Evolutionary conservation across 2,329 filamentous ascomycete genomes (phyloP).

Genomic region (Pezicula radicicola): DNA sequence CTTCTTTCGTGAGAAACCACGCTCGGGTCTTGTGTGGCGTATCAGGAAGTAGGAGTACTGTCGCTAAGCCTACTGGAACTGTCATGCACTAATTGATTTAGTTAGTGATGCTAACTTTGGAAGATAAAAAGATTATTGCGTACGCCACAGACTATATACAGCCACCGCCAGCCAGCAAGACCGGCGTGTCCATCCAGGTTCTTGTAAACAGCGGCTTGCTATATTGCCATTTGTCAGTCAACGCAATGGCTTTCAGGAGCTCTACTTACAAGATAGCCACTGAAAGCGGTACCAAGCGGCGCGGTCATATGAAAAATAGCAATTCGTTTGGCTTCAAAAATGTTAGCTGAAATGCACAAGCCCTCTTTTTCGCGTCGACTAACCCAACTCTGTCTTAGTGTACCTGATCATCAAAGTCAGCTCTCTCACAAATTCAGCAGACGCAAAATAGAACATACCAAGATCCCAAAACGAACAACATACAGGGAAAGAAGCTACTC

Average conservation of each 20-base stretch:
- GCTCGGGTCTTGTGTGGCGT: constrained; percentile 39
- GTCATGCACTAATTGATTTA: constrained; percentile 2
- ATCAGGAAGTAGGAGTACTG: constrained; percentile 35
- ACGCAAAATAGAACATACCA: background rate
- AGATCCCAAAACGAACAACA: constrained; percentile 2
- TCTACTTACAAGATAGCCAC: constrained; percentile 1
- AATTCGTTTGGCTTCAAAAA: constrained; percentile 1
- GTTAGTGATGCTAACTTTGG: no score
- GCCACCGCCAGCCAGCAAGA: constrained; percentile 41
- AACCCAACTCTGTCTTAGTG: constrained; percentile 2
- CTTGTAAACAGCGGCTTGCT: constrained; percentile 28
- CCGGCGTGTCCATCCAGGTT: constrained; percentile 3
- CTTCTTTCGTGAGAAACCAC: constrained; percentile 34
- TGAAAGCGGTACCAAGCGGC: constrained; percentile 1
- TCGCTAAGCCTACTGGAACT: constrained; percentile 7
- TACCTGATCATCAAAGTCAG: background rate
- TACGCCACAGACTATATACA: constrained; percentile 42
- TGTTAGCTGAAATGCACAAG: background rate
- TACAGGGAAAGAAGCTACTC: constrained; percentile 18
- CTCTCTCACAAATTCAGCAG: background rate
- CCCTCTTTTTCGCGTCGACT: background rate
- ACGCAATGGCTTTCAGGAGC: background rate
- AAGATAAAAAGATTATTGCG: no score
- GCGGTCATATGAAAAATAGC: constrained; percentile 4
- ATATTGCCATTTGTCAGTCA: background rate